phyloP scores from a whole-genome alignment of 768 basidiomycete species.

The Rhodotorula diobovata region DNA sequence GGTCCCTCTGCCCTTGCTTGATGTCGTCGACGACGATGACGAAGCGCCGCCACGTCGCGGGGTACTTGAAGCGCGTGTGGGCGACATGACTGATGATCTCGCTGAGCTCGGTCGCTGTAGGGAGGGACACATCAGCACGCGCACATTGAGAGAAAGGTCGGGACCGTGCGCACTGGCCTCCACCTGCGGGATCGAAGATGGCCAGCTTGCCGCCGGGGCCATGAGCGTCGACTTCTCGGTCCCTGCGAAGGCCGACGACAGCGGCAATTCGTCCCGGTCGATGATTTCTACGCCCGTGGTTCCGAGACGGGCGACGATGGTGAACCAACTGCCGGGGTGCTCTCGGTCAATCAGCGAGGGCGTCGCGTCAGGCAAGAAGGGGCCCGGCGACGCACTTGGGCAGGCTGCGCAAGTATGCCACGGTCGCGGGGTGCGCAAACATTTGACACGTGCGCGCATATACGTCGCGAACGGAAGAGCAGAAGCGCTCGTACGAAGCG shows the following conservation, averaged over 20 bases:
- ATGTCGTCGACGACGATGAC: slow-evolving; percentile 17
- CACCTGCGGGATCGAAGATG: neutral
- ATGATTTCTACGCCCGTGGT: neutral
- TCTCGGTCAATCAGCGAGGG: neutral
- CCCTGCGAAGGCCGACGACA: neutral
- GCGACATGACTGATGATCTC: slow-evolving; percentile 7
- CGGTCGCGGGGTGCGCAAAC: slow-evolving; percentile 13
- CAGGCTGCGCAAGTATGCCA: neutral
- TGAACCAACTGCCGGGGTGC: slow-evolving; percentile 11
- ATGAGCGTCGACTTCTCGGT: neutral
- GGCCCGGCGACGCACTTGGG: slow-evolving; percentile 4
- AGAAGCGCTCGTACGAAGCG: slow-evolving; percentile 14
- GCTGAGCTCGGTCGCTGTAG: slow-evolving; percentile 6
- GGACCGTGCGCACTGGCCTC: neutral
- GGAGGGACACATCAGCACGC: neutral
- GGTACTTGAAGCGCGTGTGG: neutral
- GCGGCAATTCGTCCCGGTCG: neutral
- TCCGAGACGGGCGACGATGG: neutral
- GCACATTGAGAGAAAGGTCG: neutral
- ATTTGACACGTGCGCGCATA: neutral
- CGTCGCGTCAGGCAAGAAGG: neutral
- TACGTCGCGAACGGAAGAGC: neutral
- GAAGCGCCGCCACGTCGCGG: slow-evolving; percentile 13
- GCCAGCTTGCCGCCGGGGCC: neutral
- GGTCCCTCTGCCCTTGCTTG: neutral